Base-by-base conservation (phyloP, 2,329 filamentous ascomycete genomes). In the Stagonosporopsis vannaccii region DNA sequence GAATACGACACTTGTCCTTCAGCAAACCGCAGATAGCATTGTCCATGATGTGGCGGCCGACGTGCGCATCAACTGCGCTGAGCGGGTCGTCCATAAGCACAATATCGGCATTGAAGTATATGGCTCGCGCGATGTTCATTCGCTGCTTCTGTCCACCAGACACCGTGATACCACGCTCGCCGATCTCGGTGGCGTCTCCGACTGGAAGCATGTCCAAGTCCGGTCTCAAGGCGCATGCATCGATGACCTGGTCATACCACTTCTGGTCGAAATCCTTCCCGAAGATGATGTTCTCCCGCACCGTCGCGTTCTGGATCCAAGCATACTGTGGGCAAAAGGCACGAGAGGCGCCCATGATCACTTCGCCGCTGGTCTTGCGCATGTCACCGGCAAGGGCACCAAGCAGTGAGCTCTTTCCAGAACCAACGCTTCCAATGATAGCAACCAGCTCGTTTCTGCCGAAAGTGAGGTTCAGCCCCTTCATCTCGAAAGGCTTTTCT, bases 311-410 rank as follows among this genome's bases (percentile, higher is more conserved):
- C 72, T 98, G 94, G 44, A 99, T 97, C 95, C 95, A 99, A 0
- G 95, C 91, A 70, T 97, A 97, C 72, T 99, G 94, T 0, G 94
- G 94, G 63, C 95, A 98, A 68, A 97, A 97, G 0, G 94, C 91
- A 59, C 93, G 84, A 3, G 87, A 88, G 0, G 91, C 91, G 36
- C 93, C 91, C 65, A 95, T 84, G 0, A 86, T 84, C 6, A 96
- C 84, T 33, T 89, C 83, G 11, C 92, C 92, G 3, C 78, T 79
- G 0, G 90, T 96, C 73, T 89, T 90, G 40, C 92, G 87, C 94
- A 98, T 98, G 62, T 98, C 94, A 22, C 95, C 94, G 1, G 93
- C 94, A 41, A 99, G 79, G 0, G 94, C 92, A 30, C 92, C 90
- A 2, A 99, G 85, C 1, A 99, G 79, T 0, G 93, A 97, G 46